A percentile compares a stretch with the other conserved stretches of the same genome.
These are phyloP conservation scores for Trematosphaeria pertusa DNA, from an alignment of 2,329 filamentous ascomycete species.

Conservation along the genomic window DNA sequence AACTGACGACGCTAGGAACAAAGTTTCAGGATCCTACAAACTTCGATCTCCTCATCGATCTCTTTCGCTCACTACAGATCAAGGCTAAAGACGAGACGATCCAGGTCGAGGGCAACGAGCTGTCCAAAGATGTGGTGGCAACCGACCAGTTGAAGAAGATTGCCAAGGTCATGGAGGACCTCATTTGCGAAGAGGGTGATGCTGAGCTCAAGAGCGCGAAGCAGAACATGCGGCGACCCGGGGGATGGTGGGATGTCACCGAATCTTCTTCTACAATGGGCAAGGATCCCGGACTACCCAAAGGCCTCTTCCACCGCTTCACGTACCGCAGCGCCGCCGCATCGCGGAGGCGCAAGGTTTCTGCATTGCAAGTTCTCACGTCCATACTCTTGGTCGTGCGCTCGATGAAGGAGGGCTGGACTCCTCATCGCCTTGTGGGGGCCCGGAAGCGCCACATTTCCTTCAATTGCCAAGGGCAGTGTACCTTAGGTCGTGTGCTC, in stretches of 20 bases:
- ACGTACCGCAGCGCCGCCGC: conserved; percentile 3
- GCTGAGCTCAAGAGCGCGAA: conserved; percentile 14
- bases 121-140: conserved; percentile 9
- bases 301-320: conserved; percentile 10
- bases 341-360: conserved; percentile 1
- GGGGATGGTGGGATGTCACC: conserved; percentile 9
- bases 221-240: neutral
- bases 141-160: conserved; percentile 17
- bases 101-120: conserved; percentile 9
- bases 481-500: neutral
- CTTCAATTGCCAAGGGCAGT: conserved; percentile 1
- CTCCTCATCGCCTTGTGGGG: neutral
- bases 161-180: conserved; percentile 15
- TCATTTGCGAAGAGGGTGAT: conserved; percentile 14
- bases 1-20: conserved; percentile 5
- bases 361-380: neutral
- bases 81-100: conserved; percentile 11
- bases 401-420: neutral
- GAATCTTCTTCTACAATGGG: conserved; percentile 10
- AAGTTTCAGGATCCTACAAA: conserved; percentile 12
- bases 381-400: neutral
- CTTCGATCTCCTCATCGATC: conserved; percentile 11
- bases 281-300: neutral
- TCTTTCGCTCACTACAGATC: conserved; percentile 16
- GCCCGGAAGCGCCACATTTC: conserved; percentile 1